Evolutionary conservation across 2,329 filamentous ascomycete species (phyloP), one percentile per base, ranked within the genome.

Genomic region (Aspergillus proliferans): DNA sequence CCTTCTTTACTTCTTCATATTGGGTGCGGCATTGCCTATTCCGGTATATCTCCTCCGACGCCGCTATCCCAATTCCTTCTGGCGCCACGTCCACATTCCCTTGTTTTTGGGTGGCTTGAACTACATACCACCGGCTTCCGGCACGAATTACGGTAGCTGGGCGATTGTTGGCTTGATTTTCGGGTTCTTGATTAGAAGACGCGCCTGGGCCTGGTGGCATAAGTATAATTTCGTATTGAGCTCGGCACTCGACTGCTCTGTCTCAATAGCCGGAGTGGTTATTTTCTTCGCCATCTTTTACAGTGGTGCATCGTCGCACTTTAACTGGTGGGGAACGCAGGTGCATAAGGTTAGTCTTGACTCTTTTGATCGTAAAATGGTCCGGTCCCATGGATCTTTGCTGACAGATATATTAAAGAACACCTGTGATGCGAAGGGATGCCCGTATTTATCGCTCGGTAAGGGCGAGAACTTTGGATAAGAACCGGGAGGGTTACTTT

Each of bases 201-300:
- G 77, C 45, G 80, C 78, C 63, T 77, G 74, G 6, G 81, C 78
- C 40, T 87, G 84, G 84, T 87, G 85, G 85, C 68, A 82, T 56
- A 82, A 83, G 65, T 87, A 86, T 68, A 87, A 87, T 68, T 88
- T 87, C 64, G 76, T 87, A 59, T 81, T 83, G 1, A 85, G 82
- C 30, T 83, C 83, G 0, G 85, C 81, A 1, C 71, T 88, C 41
- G 85, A 87, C 33, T 60, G 59, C 3, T 59, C 58, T 1, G 60
- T 65, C 3, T 54, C 59, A 1, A 51, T 62, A 19, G 60, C 59
- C 0, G 61, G 60, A 0, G 57, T 61, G 12, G 38, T 64, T 3
- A 65, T 60, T 18, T 63, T 65, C 50, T 56, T 65, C 24, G 54
- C 59, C 0, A 46, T 64, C 6, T 64, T 51, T 46, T 65, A 58